These are phyloP conservation scores for Musa itinerans DNA, from an alignment of 176 grass and related monocot species.

Conservation along the genomic window DNA sequence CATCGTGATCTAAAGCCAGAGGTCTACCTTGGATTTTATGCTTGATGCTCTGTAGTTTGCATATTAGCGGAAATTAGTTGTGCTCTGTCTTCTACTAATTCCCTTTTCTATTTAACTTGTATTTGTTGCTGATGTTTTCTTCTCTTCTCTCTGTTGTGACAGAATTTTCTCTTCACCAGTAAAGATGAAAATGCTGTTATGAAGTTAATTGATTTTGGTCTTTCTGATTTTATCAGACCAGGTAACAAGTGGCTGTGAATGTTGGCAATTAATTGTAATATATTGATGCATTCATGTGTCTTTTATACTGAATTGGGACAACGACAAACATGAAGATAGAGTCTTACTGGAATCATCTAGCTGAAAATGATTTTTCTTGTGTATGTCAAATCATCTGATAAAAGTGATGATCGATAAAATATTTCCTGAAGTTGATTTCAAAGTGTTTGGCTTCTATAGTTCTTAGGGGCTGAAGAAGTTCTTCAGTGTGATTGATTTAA, in stretches of 20 bases:
- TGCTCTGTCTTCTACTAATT: background rate
- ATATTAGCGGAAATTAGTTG: background rate
- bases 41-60: background rate
- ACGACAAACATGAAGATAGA: background rate
- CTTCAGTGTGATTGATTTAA: too few species aligned
- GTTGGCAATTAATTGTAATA: background rate
- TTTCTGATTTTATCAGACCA: constrained; percentile 13
- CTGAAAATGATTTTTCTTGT: too few species aligned
- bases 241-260: background rate
- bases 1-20: constrained; percentile 21
- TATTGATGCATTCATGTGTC: background rate
- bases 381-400: too few species aligned
- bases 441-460: too few species aligned
- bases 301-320: background rate
- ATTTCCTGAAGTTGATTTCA: too few species aligned
- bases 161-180: constrained; percentile 12
- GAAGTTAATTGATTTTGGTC: constrained; percentile 18
- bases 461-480: too few species aligned
- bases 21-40: background rate
- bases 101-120: background rate
- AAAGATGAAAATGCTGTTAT: constrained; percentile 8
- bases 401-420: too few species aligned
- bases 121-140: background rate
- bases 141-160: background rate
- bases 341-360: background rate